Conservation (phyloP, 352 stramenopile species). For the Phytophthora sp. region DNA sequence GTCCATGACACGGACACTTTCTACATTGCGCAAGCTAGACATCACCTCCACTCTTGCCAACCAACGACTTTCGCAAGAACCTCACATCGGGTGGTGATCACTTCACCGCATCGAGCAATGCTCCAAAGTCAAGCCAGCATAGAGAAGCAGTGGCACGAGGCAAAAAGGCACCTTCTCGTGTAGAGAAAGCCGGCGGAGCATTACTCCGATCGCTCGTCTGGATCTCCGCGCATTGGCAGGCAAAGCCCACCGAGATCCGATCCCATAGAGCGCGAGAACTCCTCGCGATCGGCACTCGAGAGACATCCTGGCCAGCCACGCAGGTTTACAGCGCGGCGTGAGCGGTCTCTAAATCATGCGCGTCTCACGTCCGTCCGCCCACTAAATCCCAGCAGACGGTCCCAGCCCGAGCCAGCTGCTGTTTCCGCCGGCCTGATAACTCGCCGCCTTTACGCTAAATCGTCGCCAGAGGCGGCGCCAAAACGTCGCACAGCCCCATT, state of each 20-base stretch:
- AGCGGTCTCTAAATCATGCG: too few relatives aligned
- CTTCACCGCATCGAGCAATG: too few relatives aligned
- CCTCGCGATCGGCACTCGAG: neutral
- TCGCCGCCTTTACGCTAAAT: constrained; percentile 2
- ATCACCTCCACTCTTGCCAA: too few relatives aligned
- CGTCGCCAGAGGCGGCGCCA: neutral
- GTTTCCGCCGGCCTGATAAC: constrained; percentile 6
- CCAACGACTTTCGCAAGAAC: too few relatives aligned
- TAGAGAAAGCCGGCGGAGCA: constrained; percentile 15
- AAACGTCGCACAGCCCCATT: constrained; percentile 15
- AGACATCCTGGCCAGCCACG: constrained; percentile 24
- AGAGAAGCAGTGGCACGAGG: neutral
- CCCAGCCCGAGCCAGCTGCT: constrained; percentile 17
- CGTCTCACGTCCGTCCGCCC: neutral
- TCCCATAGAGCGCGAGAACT: neutral
- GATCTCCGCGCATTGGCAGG: neutral
- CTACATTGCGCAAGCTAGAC: too few relatives aligned
- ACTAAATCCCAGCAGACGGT: constrained; percentile 24
- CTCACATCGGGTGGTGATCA: too few relatives aligned
- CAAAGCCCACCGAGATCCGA: neutral
- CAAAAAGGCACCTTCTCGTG: constrained; percentile 1
- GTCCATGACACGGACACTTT: constrained; percentile 4
- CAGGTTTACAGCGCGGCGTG: neutral
- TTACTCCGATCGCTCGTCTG: too few relatives aligned
- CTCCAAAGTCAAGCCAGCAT: neutral